phyloP scores from a whole-genome alignment of 148 eudicot genomes.

The Nepenthes gracilis region DNA sequence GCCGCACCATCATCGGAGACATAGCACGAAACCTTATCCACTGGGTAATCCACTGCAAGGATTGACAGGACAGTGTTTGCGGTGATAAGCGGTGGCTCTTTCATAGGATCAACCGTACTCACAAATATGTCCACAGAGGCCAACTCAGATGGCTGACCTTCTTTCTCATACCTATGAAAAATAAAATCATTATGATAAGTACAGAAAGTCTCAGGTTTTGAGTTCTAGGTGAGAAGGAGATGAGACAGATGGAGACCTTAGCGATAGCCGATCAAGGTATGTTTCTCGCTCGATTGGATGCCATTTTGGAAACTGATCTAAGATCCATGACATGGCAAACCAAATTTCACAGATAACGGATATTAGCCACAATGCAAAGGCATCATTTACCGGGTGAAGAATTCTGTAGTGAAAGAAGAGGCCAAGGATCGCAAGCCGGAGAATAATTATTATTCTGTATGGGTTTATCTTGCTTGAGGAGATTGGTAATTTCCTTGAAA shows the following conservation, averaged over 20 bases:
- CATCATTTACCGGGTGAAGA: conserved; percentile 85
- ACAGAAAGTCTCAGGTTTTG: not conserved
- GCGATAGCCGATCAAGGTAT: conserved; percentile 81
- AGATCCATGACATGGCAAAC: conserved; percentile 91
- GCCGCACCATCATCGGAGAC: conserved; percentile 98
- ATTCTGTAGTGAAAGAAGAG: conserved; percentile 85
- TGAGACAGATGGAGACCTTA: conserved; percentile 36
- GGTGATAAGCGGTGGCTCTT: conserved; percentile 93
- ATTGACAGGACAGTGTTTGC: conserved; percentile 95
- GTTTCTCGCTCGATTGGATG: conserved; percentile 85
- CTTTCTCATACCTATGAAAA: conserved; percentile 80
- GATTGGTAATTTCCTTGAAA: conserved; percentile 83
- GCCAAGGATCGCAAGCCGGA: conserved; percentile 78
- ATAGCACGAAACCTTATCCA: conserved; percentile 83
- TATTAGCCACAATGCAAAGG: conserved; percentile 76
- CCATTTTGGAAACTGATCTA: conserved; percentile 97
- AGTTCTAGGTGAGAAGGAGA: not conserved
- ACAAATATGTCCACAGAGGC: conserved; percentile 79
- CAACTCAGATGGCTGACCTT: conserved; percentile 87
- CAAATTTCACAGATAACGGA: conserved; percentile 94
- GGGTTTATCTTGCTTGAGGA: conserved; percentile 95
- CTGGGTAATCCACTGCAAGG: conserved; percentile 91
- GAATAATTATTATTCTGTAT: conserved; percentile 66
- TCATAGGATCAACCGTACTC: conserved; percentile 87
- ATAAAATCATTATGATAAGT: not conserved